Evolutionary conservation across 73 alveolate genomes (phyloP), one percentile per base, ranked within the genome.

Genomic region (Breviolum minutum): DNA sequence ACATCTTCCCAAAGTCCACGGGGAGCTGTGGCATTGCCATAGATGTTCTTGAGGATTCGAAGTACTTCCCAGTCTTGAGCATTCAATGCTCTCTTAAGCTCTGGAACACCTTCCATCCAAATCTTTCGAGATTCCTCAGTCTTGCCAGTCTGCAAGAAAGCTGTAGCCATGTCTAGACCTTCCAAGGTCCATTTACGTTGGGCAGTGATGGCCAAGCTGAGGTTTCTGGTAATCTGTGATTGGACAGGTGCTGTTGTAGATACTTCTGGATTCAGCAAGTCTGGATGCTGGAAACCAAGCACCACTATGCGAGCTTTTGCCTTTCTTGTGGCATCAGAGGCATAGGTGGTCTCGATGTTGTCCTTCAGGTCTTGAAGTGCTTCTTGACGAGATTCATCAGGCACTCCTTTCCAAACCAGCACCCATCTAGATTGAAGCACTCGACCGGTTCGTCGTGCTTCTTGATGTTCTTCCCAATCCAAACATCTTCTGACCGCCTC

Each of bases 111-210:
- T n/a, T n/a, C n/a, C n/a, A n/a, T n/a, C n/a, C n/a, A n/a, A n/a
- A n/a, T n/a, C n/a, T n/a, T n/a, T n/a, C n/a, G n/a, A n/a, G n/a
- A n/a, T n/a, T n/a, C n/a, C n/a, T n/a, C n/a, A n/a, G n/a, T n/a
- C n/a, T n/a, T n/a, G n/a, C 87, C 87, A 26, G 87, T 79, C 63
- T 79, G 87, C 22, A 79, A 63, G 87, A 79, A 79, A 27, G 87
- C 87, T 24, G 87, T 79, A 14, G 8, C 29, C 64, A 79, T 26
- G 87, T 79, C 87, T 63, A 79, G 63, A 26, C 64, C 10, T 30
- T 79, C 87, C 63, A 79, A 20, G 24, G 6, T 79, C 87, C 87
- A 79, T 9, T n/a, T 32, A 8, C 87, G 87, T 30, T 79, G 87
- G 19, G 87, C 16, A 19, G 32, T 12, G 10, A 71, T 7, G 30